Evolutionary conservation across 768 basidiomycete genomes (phyloP), one percentile per base, ranked within the genome.

Genomic region (Lactarius pseudohatsudake): DNA sequence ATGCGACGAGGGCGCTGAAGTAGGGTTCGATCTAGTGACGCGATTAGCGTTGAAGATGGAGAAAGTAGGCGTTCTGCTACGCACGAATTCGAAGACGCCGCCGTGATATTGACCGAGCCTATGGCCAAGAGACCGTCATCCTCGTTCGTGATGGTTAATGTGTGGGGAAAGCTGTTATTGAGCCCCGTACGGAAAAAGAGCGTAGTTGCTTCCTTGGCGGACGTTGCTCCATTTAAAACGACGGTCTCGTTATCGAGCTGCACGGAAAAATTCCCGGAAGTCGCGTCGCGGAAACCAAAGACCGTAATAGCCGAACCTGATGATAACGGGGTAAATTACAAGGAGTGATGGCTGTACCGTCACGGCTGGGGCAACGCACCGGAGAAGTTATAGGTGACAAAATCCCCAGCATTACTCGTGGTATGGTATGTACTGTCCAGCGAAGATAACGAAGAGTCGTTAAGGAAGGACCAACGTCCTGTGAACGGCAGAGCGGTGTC

Each of bases 171-270:
- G 59, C 75, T 76, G 16, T 83, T 78, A 69, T 90, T 79, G 55
- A 93, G 81, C 20, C 84, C 85, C 22, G 85, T 84, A 45, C 83
- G 81, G 70, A 82, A 87, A 73, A 86, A 92, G 13, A 93, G 79
- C 4, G 91, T 77, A 13, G 85, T 79, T 56, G 80, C 74, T 34
- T 82, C 76, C 43, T 77, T 80, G 72, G 84, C 87, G 0, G 85
- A 85, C 4, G 87, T 84, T 62, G 76, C 75, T 3, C 82, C 84
- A 36, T 82, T 83, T 60, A 85, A 76, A 2, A 70, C 76, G 38
- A 82, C 79, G 41, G 80, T 82, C 26, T 76, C 74, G 64, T 84
- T 79, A 69, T 86, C 85, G 9, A 86, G 82, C 32, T 74, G 79
- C 62, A 90, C 84, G 41, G 84, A 80, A 72, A 85, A 92, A 50